Percentiles rank a stretch among this genome's conserved stretches.
phyloP scores from a whole-genome alignment of 2,329 filamentous ascomycete species.

The Lecanicillium sp. region DNA sequence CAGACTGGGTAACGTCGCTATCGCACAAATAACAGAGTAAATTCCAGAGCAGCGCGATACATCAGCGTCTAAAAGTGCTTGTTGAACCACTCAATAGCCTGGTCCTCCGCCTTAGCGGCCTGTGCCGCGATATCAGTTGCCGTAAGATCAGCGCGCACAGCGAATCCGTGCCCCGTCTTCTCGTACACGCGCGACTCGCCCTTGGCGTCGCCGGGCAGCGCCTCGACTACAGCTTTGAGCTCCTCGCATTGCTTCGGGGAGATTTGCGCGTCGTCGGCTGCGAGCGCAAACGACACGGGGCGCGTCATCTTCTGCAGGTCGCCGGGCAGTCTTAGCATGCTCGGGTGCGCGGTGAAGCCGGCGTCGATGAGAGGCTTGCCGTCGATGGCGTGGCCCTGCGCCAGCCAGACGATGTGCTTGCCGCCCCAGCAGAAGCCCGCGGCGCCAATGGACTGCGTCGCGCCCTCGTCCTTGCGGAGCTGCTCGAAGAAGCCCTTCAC shows the following conservation, averaged over 20 bases:
- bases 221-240: constrained; percentile 30
- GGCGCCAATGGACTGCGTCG: constrained; percentile 36
- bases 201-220: constrained; percentile 25
- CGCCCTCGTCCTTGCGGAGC: constrained; percentile 28
- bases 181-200: constrained; percentile 34
- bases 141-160: constrained; percentile 27
- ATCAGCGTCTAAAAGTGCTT: constrained; percentile 18
- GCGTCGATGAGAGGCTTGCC: constrained; percentile 41
- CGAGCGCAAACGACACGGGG: constrained; percentile 42
- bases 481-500: constrained; percentile 32
- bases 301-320: constrained; percentile 40
- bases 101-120: constrained; percentile 27
- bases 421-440: constrained; percentile 62
- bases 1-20: too few species aligned
- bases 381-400: constrained; percentile 29
- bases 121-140: constrained; percentile 21
- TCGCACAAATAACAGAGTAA: neutral
- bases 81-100: constrained; percentile 30
- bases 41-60: neutral
- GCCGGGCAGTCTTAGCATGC: constrained; percentile 37
- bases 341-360: constrained; percentile 49
- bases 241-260: constrained; percentile 25
- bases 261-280: constrained; percentile 38
- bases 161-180: constrained; percentile 37
- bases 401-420: constrained; percentile 45